phyloP scores from a whole-genome alignment of 805 yeast species.

The Alloascoidea hylecoeti region DNA sequence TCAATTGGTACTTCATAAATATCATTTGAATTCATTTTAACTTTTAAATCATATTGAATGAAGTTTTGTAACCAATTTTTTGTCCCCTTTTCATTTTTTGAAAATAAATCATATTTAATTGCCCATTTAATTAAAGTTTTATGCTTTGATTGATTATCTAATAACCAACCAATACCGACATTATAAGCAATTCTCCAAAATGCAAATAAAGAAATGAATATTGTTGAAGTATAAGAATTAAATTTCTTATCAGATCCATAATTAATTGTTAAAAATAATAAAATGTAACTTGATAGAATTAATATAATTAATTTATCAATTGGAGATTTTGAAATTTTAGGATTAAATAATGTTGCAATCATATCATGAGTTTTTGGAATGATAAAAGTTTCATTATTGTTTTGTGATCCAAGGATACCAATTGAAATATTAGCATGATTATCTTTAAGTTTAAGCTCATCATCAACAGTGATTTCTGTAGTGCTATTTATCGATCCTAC shows the following conservation, averaged over 20 bases:
- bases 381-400: too few species aligned
- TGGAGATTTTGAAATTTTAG: constrained; percentile 51
- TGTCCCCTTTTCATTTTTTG: constrained; percentile 13
- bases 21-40: constrained; percentile 28
- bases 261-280: constrained; percentile 12
- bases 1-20: constrained; percentile 42
- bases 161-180: constrained; percentile 62
- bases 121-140: constrained; percentile 40
- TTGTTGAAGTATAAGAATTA: constrained; percentile 14
- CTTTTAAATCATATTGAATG: constrained; percentile 27
- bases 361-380: constrained; percentile 66
- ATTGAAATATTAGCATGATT: too few species aligned
- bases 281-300: constrained; percentile 21
- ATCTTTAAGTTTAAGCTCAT: too few species aligned
- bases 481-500: too few species aligned
- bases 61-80: constrained; percentile 22
- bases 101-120: constrained; percentile 28
- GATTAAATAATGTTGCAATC: constrained; percentile 73
- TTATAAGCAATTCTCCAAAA: constrained; percentile 72
- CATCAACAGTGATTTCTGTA: too few species aligned
- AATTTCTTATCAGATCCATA: constrained; percentile 8
- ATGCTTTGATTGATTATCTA: constrained; percentile 51
- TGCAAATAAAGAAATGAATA: constrained; percentile 41
- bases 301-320: constrained; percentile 48
- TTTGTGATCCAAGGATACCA: too few species aligned